Conservation (phyloP, 2,329 filamentous ascomycete genomes). For the Metarhizium rileyi region DNA sequence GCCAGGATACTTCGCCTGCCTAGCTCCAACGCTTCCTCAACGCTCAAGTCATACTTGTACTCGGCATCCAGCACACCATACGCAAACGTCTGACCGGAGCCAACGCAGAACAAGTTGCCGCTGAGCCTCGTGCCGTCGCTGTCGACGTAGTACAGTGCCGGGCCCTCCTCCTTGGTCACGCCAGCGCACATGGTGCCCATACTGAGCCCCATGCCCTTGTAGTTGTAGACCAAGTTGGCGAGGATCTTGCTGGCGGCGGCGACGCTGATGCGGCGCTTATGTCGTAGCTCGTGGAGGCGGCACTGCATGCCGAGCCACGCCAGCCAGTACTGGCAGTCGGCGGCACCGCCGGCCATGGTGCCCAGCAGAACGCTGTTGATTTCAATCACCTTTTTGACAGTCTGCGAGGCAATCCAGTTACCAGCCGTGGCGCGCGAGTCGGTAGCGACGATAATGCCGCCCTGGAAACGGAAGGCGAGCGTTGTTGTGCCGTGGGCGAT, state of each 20-base stretch:
- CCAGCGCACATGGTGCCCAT: conserved; percentile 99
- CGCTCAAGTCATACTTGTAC: conserved; percentile 81
- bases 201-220: conserved; percentile 97
- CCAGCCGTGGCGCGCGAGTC: conserved; percentile 95
- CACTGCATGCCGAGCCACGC: conserved; percentile 98
- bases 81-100: conserved; percentile 95
- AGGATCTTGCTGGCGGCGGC: conserved; percentile 97
- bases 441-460: conserved; percentile 95
- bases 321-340: conserved; percentile 99
- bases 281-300: conserved; percentile 95
- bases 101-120: conserved; percentile 96
- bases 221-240: conserved; percentile 93
- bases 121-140: conserved; percentile 80
- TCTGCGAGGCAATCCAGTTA: conserved; percentile 99
- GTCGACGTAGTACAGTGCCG: conserved; percentile 98
- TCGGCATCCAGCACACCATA: conserved; percentile 96
- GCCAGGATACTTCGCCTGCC: conserved; percentile 88
- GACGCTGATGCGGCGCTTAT: conserved; percentile 97
- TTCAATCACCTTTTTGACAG: conserved; percentile 99
- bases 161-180: conserved; percentile 89
- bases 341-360: conserved; percentile 97
- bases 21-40: conserved; percentile 82
- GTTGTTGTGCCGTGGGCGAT: conserved; percentile 98
- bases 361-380: conserved; percentile 91
- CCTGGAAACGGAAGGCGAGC: conserved; percentile 94